These are phyloP conservation scores for Avena insularis DNA, from an alignment of 176 grass and related monocot species.

Conservation along the genomic window DNA sequence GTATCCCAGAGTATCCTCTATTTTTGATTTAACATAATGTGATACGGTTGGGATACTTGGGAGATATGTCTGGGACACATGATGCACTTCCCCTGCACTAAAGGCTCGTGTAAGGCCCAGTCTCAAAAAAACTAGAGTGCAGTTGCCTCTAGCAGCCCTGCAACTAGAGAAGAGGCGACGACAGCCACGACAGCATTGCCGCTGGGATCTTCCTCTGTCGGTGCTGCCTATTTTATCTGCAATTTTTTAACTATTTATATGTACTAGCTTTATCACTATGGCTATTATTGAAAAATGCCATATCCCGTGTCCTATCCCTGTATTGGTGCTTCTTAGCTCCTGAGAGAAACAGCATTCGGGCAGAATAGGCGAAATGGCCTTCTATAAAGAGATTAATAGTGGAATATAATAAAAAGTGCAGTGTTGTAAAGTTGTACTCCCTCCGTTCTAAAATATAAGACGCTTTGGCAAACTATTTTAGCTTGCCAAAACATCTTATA, in stretches of 20 bases:
- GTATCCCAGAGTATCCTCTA: not conserved
- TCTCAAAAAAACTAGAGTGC: not conserved
- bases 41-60: not conserved
- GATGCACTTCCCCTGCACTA: not conserved
- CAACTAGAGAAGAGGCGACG: not conserved
- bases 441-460: too few species aligned
- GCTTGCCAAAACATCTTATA: too few species aligned
- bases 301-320: not conserved
- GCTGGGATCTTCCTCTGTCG: not conserved
- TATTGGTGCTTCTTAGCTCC: conserved; percentile 5
- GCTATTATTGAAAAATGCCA: not conserved
- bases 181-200: not conserved
- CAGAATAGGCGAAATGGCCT: not conserved
- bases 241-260: not conserved
- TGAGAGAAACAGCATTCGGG: conserved; percentile 28
- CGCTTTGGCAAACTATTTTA: too few species aligned
- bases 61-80: conserved; percentile 4
- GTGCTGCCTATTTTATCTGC: conserved; percentile 20
- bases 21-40: not conserved
- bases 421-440: conserved; percentile 6
- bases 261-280: not conserved
- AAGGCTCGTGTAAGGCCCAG: not conserved
- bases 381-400: not conserved
- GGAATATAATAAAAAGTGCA: not conserved
- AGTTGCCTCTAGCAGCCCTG: conserved; percentile 7